phyloP scores from a whole-genome alignment of 306 rosid species.

The Ormosia emarginata region DNA sequence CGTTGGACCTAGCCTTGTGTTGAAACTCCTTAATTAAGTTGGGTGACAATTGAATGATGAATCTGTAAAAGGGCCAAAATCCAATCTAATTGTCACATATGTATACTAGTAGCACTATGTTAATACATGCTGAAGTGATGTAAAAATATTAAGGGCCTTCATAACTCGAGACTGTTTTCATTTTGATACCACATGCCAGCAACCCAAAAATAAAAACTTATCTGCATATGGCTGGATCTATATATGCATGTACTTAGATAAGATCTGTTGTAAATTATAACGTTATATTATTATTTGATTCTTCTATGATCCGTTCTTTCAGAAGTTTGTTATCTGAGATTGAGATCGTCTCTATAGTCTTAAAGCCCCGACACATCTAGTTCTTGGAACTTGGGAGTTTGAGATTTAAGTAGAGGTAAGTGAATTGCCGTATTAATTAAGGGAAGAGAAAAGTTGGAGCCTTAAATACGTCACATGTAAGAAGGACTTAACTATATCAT shows the following conservation, averaged over 20 bases:
- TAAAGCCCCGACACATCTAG: neutral
- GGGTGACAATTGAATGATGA: neutral
- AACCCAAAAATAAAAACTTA: neutral
- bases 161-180: neutral
- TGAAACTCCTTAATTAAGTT: neutral
- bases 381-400: neutral
- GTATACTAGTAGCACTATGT: neutral
- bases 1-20: neutral
- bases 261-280: neutral
- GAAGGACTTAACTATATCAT: too few species aligned
- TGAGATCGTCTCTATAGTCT: neutral
- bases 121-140: neutral
- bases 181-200: too few species aligned
- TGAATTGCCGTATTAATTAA: too few species aligned
- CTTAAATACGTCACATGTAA: too few species aligned
- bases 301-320: neutral
- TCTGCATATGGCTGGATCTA: neutral
- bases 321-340: neutral
- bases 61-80: neutral
- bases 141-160: slow-evolving; percentile 2
- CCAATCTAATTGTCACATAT: neutral
- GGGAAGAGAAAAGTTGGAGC: too few species aligned
- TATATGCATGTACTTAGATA: neutral
- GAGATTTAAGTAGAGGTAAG: neutral
- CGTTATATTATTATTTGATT: neutral